Percentiles rank a stretch among this genome's conserved stretches.
Conservation (phyloP, 1,139 yeast genomes). For the Candida pseudocylindracea region DNA sequence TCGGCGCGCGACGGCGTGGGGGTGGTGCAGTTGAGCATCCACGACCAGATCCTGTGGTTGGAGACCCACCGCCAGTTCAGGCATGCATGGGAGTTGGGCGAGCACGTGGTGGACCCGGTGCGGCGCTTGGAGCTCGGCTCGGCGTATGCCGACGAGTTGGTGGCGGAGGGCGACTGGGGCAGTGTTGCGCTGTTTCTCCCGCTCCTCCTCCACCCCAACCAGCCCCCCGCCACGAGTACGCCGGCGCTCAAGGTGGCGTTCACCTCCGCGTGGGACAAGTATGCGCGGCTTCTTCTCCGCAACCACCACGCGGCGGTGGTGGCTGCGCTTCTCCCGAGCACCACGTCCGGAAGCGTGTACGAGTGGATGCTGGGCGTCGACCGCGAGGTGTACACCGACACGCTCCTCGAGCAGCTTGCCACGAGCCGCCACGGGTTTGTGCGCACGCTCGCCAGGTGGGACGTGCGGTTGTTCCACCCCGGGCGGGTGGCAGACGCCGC, state of each 20-base stretch:
- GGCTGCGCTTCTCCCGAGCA: slow-evolving; percentile 11
- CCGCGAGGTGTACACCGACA: slow-evolving; percentile 11
- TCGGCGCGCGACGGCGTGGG: slow-evolving; percentile 70
- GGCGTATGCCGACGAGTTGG: slow-evolving; percentile 32
- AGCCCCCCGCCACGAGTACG: slow-evolving; percentile 7
- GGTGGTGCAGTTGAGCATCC: slow-evolving; percentile 43
- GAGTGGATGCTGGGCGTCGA: slow-evolving; percentile 28
- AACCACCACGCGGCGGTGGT: slow-evolving; percentile 23
- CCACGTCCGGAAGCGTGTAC: slow-evolving; percentile 9
- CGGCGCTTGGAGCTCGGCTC: slow-evolving; percentile 41
- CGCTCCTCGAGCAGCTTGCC: slow-evolving; percentile 10
- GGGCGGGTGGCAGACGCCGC: slow-evolving; percentile 20
- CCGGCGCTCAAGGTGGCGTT: slow-evolving; percentile 6
- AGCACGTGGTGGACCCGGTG: slow-evolving; percentile 22
- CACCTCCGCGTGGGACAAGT: slow-evolving; percentile 7
- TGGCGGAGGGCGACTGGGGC: slow-evolving; percentile 25
- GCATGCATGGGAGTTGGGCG: slow-evolving; percentile 65
- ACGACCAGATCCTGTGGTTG: slow-evolving; percentile 60
- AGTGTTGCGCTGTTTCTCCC: slow-evolving; percentile 29
- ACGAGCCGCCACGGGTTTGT: too few species aligned
- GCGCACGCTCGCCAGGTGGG: slow-evolving; percentile 30
- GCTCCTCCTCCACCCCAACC: slow-evolving; percentile 13
- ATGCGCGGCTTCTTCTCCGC: slow-evolving; percentile 40
- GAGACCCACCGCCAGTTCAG: slow-evolving; percentile 25
- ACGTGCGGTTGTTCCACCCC: slow-evolving; percentile 26